Evolutionary conservation across 352 stramenopile species (phyloP), one percentile per base, ranked within the genome.

Genomic region (Nothophytophthora sp.): DNA sequence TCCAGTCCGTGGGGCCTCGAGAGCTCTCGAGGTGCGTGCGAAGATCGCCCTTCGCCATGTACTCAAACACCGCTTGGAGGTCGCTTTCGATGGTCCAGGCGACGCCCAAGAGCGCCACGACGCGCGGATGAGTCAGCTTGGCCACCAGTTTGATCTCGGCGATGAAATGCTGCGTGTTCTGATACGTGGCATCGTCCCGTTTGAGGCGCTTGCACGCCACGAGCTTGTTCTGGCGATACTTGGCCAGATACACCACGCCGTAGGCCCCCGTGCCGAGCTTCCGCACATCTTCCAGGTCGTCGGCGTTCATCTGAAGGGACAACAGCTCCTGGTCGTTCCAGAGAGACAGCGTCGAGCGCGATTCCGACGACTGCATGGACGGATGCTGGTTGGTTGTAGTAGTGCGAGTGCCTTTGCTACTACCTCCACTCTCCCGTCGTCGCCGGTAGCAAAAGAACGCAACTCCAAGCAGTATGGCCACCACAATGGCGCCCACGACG

Each of bases 1-100:
- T 67, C 77, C 74, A 88, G 24, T 48, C 34, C 19, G 27, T 46
- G 6, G 50, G 32, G 2, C 38, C 40, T 5, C 48, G 57, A 0
- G 53, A 40, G 15, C 54, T 64, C 24, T 70, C 50, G 5, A 89
- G 52, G 16, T 75, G 71, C 4, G 56, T 61, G 8, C 68, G 47
- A 2, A 90, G 27, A 24, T 90, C 76, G 24, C 77, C 75, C 5
- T 67, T 66, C 1, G 75, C 43, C 76, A 87, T 81, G 51, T 83
- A 90, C 55, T 90, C 76, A 36, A 83, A 85, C 15, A 90, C 36
- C 5, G 69, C 78, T 50, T 85, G 70, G 0, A 86, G 35, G 39
- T 87, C 73, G 9, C 67, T 65, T 30, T 81, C 63, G 28, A 73
- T 78, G 4, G 69, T 81, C 74, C 74, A 88, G 9, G 70, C 64